Percentiles rank a stretch among this genome's conserved stretches.
Evolutionary conservation across 768 basidiomycete species (phyloP).

Genomic region (Kwoniella pini): DNA sequence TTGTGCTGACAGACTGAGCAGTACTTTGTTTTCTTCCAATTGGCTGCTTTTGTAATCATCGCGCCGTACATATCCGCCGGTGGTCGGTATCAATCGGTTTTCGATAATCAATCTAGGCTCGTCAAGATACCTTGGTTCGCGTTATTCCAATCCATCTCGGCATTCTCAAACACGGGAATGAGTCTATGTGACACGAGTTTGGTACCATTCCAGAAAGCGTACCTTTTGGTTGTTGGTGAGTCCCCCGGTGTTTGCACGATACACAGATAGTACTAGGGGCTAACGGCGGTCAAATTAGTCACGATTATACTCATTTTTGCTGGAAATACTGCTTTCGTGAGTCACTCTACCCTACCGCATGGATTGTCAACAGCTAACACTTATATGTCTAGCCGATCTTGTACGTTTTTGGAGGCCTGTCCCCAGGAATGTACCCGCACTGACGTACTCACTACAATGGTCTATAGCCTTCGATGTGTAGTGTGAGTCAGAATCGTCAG

Average conservation of each 20-base stretch:
- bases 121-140: slow-evolving; percentile 76
- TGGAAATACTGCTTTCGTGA: slow-evolving; percentile 89
- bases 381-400: slow-evolving; percentile 67
- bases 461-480: slow-evolving; percentile 69
- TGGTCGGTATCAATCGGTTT: slow-evolving; percentile 63
- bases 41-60: slow-evolving; percentile 70
- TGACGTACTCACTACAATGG: not conserved
- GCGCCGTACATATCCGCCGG: slow-evolving; percentile 72
- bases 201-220: slow-evolving; percentile 85
- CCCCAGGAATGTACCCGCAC: not conserved
- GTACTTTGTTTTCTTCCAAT: slow-evolving; percentile 77
- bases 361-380: slow-evolving; percentile 6
- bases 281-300: no score
- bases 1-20: slow-evolving; percentile 46
- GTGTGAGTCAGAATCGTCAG: slow-evolving; percentile 63
- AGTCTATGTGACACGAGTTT: slow-evolving; percentile 82
- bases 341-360: slow-evolving; percentile 53
- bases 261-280: no score
- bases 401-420: slow-evolving; percentile 59
- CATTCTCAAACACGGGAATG: slow-evolving; percentile 85
- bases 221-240: slow-evolving; percentile 65
- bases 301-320: slow-evolving; percentile 77
- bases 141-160: slow-evolving; percentile 77
- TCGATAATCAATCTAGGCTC: slow-evolving; percentile 62
- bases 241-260: no score